Evolutionary conservation across 2,329 filamentous ascomycete species (phyloP).

Genomic region (Chrysoporthe austroafricana): DNA sequence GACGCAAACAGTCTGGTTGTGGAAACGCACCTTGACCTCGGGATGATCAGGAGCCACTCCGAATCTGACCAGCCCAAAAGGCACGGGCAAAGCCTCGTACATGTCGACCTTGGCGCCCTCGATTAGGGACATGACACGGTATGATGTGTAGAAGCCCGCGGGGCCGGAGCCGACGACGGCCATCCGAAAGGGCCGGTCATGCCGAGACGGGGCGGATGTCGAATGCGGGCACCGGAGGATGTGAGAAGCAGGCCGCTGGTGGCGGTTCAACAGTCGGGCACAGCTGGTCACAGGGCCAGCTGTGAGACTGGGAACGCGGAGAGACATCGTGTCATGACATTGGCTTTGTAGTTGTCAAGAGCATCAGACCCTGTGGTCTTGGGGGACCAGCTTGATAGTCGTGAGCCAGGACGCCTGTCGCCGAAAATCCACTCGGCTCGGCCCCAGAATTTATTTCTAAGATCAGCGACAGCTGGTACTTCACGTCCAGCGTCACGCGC

Average conservation of each 20-base stretch:
- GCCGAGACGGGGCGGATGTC: constrained; percentile 25
- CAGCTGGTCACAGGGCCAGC: constrained; percentile 10
- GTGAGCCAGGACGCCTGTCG: neutral
- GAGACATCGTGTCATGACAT: constrained; percentile 21
- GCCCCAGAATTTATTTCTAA: neutral
- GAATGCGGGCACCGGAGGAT: constrained; percentile 22
- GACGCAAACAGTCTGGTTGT: too few species aligned
- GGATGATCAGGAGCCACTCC: constrained; percentile 98
- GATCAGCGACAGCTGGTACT: too few species aligned
- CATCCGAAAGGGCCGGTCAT: constrained; percentile 68
- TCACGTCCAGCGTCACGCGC: too few species aligned
- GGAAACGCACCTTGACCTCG: constrained; percentile 79
- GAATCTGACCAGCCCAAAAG: constrained; percentile 89
- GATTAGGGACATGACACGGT: constrained; percentile 78
- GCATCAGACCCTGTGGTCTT: too few species aligned
- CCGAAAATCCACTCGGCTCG: constrained; percentile 15
- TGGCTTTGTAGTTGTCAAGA: neutral
- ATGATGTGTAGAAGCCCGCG: constrained; percentile 93
- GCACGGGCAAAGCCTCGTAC: constrained; percentile 93
- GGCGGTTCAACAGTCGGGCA: neutral
- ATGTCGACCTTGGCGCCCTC: constrained; percentile 80
- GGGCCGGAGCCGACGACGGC: constrained; percentile 93
- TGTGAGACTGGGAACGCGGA: constrained; percentile 13
- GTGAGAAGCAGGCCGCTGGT: neutral
- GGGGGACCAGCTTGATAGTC: neutral